phyloP scores from a whole-genome alignment of 805 yeast genomes.

The Cephaloascus fragrans region DNA sequence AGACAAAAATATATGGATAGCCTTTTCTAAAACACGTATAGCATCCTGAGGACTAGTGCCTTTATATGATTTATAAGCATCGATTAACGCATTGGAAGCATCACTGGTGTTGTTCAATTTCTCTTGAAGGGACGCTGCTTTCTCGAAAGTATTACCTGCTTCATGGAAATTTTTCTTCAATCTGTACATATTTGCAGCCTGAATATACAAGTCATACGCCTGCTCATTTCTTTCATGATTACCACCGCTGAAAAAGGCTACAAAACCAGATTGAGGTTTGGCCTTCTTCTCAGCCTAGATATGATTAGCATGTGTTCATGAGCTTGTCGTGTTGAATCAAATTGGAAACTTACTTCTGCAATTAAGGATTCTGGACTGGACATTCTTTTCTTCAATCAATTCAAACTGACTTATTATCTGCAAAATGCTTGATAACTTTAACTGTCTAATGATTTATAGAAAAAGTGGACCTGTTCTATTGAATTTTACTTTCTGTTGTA shows the following conservation, averaged over 20 bases:
- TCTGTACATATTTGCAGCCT: conserved; percentile 89
- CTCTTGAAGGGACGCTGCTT: conserved; percentile 74
- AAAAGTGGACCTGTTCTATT: no score
- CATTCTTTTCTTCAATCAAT: no score
- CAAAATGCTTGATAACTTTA: no score
- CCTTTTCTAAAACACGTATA: conserved; percentile 64
- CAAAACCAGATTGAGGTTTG: conserved; percentile 61
- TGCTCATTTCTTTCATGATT: conserved; percentile 67
- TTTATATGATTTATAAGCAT: conserved; percentile 82
- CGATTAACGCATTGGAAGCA: conserved; percentile 82
- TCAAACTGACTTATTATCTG: no score
- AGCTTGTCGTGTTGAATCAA: no score
- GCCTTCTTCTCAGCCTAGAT: conserved; percentile 59
- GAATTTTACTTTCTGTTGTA: no score
- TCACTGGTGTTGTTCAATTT: conserved; percentile 77
- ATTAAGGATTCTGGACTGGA: conserved; percentile 13
- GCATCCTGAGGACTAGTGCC: conserved; percentile 67
- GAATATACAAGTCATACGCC: conserved; percentile 81
- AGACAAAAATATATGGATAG: conserved; percentile 72
- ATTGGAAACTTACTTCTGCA: conserved; percentile 8
- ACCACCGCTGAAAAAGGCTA: conserved; percentile 58
- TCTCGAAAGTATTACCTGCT: conserved; percentile 80
- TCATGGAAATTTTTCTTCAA: conserved; percentile 58
- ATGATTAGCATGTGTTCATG: neutral
- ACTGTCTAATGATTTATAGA: no score